Evolutionary conservation across 2,329 filamentous ascomycete species (phyloP).

Genomic region (Trichoderma guizhouense): DNA sequence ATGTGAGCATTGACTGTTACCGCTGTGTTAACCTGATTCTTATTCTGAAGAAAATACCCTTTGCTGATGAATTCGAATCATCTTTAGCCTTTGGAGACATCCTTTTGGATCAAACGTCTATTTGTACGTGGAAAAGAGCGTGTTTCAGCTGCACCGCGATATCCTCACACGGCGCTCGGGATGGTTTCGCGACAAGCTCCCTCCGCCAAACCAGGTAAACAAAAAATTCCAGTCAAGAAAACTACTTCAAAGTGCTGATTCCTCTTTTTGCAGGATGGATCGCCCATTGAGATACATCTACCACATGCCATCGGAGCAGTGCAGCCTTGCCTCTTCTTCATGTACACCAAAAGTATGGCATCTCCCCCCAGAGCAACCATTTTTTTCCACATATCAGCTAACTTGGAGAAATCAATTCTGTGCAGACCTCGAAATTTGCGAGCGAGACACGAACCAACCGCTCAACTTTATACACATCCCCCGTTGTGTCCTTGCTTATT

Average conservation of each 20-base stretch:
- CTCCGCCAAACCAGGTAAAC: slow-evolving; percentile 28
- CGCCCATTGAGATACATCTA: slow-evolving; percentile 27
- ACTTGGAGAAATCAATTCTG: neutral
- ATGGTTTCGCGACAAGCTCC: slow-evolving; percentile 35
- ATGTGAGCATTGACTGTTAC: slow-evolving; percentile 19
- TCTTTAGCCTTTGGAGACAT: slow-evolving; percentile 30
- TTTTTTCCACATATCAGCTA: neutral
- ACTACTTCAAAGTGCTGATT: neutral
- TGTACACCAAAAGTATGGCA: slow-evolving; percentile 36
- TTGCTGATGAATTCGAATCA: neutral
- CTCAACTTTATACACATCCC: slow-evolving; percentile 32
- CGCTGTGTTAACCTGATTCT: neutral
- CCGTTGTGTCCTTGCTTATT: slow-evolving; percentile 34
- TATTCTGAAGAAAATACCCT: neutral
- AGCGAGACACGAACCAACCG: slow-evolving; percentile 24
- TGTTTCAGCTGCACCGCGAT: slow-evolving; percentile 34
- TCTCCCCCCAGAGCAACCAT: neutral
- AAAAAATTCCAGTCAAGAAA: neutral
- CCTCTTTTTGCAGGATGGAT: slow-evolving; percentile 26
- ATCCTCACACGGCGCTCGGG: slow-evolving; percentile 33
- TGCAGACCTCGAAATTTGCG: slow-evolving; percentile 31
- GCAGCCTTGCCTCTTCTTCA: slow-evolving; percentile 33
- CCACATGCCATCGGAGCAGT: slow-evolving; percentile 26
- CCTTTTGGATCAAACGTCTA: slow-evolving; percentile 35
- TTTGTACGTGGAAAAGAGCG: slow-evolving; percentile 25